phyloP scores from a whole-genome alignment of 345 rosid genomes.

The Dipteronia sinensis region DNA sequence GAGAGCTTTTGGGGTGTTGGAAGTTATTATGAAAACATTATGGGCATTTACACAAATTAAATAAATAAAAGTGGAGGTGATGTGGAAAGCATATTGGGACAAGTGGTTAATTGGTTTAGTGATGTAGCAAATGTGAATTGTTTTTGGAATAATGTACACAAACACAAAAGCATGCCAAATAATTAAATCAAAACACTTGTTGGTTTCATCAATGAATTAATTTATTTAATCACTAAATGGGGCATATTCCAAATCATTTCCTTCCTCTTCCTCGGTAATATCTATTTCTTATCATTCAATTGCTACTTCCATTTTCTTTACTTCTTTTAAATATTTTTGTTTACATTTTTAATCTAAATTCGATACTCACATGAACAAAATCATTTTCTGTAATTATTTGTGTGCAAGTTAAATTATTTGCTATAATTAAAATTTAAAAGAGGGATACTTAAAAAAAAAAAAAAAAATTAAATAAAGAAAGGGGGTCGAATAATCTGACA shows the following conservation, averaged over 20 bases:
- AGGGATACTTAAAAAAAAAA: neutral
- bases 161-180: neutral
- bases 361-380: too few relatives aligned
- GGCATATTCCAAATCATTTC: neutral
- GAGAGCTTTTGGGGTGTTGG: neutral
- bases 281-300: neutral
- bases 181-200: neutral
- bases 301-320: too few relatives aligned
- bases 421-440: too few relatives aligned
- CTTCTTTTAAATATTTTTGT: too few relatives aligned
- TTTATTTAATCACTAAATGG: neutral
- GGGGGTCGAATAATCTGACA: neutral
- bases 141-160: neutral
- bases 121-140: neutral
- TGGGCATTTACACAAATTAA: too few relatives aligned
- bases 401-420: too few relatives aligned
- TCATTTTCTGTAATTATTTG: too few relatives aligned
- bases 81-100: constrained; percentile 1
- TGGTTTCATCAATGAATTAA: neutral
- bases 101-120: constrained; percentile 3
- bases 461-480: neutral
- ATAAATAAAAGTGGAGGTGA: neutral
- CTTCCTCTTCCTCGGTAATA: neutral
- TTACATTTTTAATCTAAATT: too few relatives aligned
- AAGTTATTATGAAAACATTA: too few relatives aligned